Conservation (phyloP, 352 stramenopile species). For the Globisporangium carolinianum region DNA sequence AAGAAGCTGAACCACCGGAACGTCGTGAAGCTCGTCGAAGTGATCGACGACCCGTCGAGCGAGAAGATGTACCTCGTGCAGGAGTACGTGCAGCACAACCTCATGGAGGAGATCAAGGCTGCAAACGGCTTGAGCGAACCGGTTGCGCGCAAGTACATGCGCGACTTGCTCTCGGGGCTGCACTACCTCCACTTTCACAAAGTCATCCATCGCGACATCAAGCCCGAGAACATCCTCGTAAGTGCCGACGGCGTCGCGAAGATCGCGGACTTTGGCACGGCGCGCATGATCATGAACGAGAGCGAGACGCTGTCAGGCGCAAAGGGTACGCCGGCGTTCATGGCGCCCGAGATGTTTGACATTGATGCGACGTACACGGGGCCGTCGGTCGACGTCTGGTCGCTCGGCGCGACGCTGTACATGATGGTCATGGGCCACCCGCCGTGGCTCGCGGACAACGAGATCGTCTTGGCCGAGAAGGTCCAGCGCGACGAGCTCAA, state of each 20-base stretch:
- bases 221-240: slow-evolving; percentile 86
- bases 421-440: slow-evolving; percentile 90
- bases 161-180: slow-evolving; percentile 83
- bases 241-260: slow-evolving; percentile 80
- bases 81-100: slow-evolving; percentile 91
- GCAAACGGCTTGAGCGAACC: slow-evolving; percentile 55
- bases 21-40: slow-evolving; percentile 91
- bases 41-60: slow-evolving; percentile 91
- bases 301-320: slow-evolving; percentile 77
- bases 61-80: slow-evolving; percentile 95
- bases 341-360: slow-evolving; percentile 90
- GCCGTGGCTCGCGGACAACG: slow-evolving; percentile 87
- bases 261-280: slow-evolving; percentile 88
- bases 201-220: slow-evolving; percentile 91
- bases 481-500: slow-evolving; percentile 85
- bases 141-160: slow-evolving; percentile 80
- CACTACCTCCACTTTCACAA: slow-evolving; percentile 93
- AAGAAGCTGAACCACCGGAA: slow-evolving; percentile 93
- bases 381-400: slow-evolving; percentile 85
- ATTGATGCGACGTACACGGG: slow-evolving; percentile 85
- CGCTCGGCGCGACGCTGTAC: slow-evolving; percentile 86
- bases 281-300: slow-evolving; percentile 89
- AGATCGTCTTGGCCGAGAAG: slow-evolving; percentile 80
- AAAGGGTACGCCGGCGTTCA: slow-evolving; percentile 86
- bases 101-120: slow-evolving; percentile 86